Evolutionary conservation across 306 rosid genomes (phyloP).

Genomic region (Casuarina cunninghamiana): DNA sequence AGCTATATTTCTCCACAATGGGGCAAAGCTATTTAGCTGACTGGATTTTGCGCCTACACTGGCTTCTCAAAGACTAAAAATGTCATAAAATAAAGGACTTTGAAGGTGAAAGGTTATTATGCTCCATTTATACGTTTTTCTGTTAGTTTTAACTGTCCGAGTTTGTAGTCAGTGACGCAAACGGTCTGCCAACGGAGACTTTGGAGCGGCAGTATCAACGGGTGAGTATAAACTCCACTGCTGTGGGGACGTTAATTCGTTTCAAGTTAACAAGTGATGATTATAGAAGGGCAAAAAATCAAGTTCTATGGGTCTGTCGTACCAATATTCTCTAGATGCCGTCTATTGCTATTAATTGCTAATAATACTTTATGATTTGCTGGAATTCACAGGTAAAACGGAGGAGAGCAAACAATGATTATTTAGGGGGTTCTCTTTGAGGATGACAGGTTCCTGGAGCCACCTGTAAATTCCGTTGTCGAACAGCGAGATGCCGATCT

Average conservation of each 20-base stretch:
- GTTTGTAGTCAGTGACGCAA: constrained; percentile 63
- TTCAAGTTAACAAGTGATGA: constrained; percentile 1
- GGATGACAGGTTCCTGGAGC: constrained; percentile 62
- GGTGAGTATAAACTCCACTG: constrained; percentile 50
- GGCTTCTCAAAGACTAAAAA: background rate
- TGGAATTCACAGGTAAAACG: constrained; percentile 62
- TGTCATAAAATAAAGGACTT: background rate
- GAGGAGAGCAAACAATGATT: constrained; percentile 60
- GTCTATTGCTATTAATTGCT: constrained; percentile 11
- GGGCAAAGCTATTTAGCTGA: background rate
- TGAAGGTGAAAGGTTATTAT: background rate
- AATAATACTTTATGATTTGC: background rate
- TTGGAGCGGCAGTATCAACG: constrained; percentile 80
- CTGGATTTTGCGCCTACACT: background rate
- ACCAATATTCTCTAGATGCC: constrained; percentile 10
- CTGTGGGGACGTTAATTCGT: background rate
- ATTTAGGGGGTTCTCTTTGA: constrained; percentile 67
- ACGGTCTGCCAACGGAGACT: constrained; percentile 75
- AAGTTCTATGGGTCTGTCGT: constrained; percentile 2
- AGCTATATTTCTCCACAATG: background rate
- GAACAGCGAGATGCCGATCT: constrained; percentile 98
- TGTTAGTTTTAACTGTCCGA: constrained; percentile 23
- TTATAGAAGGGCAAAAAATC: constrained; percentile 4
- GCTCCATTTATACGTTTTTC: constrained; percentile 1
- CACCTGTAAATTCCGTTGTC: constrained; percentile 54